Base-by-base conservation (phyloP, 1,284 basidiomycete genomes). In the Neolentinus lepideus region DNA sequence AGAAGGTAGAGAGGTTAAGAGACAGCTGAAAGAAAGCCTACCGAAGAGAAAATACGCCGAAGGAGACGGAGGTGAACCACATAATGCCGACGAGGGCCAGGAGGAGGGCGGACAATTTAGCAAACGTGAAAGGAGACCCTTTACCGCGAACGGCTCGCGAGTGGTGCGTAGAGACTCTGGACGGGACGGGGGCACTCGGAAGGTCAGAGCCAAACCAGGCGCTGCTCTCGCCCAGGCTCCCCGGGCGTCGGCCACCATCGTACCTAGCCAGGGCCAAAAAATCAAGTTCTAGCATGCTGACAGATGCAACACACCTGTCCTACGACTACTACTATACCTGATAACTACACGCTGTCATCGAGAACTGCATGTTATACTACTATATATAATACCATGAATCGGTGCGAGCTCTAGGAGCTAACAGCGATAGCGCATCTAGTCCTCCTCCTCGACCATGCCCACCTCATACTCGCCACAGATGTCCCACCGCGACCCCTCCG, bases 201-300 rank as follows among this genome's bases (percentile, higher is more conserved):
- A 59, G 59, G 65, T 69, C 56, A 79, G 94, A 54, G 79, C 86
- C 6, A 88, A 82, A 67, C 94, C 95, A 24, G 95, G 95, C 55
- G 95, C 94, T 3, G 94, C 93, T 3, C 79, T 98, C 22, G 94
- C 94, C 0, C 80, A 83, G 57, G 95, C 96, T 19, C 88, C 89
- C 67, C 81, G 95, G 54, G 91, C 92, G 69, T 88, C 85, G 57
- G 85, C 84, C 19, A 90, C 86, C 1, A 96, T 98, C 63, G 78
- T 97, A 4, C 85, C 88, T 27, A 75, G 78, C 60, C 76, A 82
- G 63, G 92, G 92, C n/a, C 83, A 84, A 68, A 97, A 94, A 73
- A 88, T 90, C 57, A 84, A 81, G 26, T 98, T 98, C 66, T 68
- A 66, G 27, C 22, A 14, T 35, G 9, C n/a, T 52, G 21, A 25